Evolutionary conservation across 2,329 filamentous ascomycete genomes (phyloP), one percentile per base, ranked within the genome.

Genomic region (Parastagonospora nodorum): DNA sequence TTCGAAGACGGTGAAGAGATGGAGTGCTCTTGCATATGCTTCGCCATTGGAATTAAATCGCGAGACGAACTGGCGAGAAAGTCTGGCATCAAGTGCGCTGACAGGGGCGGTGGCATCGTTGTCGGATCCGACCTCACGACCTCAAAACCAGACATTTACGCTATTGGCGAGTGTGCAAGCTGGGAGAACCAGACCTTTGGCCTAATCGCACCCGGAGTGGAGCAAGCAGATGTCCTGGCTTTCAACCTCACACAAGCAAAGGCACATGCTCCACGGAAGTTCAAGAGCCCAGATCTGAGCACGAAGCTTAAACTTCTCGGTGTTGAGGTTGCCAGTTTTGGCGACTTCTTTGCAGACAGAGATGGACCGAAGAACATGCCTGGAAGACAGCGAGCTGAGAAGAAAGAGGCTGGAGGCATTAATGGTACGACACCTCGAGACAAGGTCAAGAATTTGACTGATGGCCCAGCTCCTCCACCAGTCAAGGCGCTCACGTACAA

Each of bases 321-420:
- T 0, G 90, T 96, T 8, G 90, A 96, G 59, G 92, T 96, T 4
- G 92, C 92, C 14, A 94, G 89, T 66, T 96, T 96, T 68, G 92
- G 92, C 0, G 92, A 96, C 69, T 96, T 92, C 78, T 96, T 96
- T 60, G 92, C 92, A 0, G 92, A 96, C 63, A 80, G 89, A 28
- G 89, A 96, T 67, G 91, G 91, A 0, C 90, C 90, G 0, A 88
- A 87, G 57, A 81, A 86, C 40, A 77, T 93, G n/a, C 91, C 90
- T 0, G 80, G 81, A 2, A 82, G 81, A 53, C 75, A 76, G 38
- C 68, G 73, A 44, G 80, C 75, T 9, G 75, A 71, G 3, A 80
- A 75, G 57, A 80, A 78, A 60, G 75, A 78, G 44, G 39, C 36
- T 1, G 74, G 76, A 40, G 73, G 68, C 28, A 64, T 54, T 4